Evolutionary conservation across 495 filamentous ascomycete genomes (phyloP), one percentile per base, ranked within the genome.

Genomic region (Podospora conica): DNA sequence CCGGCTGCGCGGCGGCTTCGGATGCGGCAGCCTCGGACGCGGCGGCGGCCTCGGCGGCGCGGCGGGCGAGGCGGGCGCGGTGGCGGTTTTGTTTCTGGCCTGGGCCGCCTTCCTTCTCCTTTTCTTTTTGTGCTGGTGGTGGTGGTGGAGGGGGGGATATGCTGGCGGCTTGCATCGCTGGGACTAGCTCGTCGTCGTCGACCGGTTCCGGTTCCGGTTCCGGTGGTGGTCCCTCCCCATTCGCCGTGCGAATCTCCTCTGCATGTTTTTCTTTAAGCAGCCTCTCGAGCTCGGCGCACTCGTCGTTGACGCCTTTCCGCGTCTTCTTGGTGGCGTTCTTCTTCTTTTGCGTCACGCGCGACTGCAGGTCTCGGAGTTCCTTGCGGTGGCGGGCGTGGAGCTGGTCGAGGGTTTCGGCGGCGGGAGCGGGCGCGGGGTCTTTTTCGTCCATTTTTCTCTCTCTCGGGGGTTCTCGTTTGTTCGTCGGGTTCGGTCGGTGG

Each of bases 251-350:
- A 2, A 91, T 70, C 71, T 98, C 94, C 1, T 74, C 75, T 28
- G 82, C 81, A 2, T 96, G 93, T 57, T 77, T 78, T 64, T 89
- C 86, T 58, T 83, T 84, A n/a, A 93, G 75, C 31, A 89, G 81
- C 21, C 79, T 75, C 76, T 94, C 91, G 64, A 94, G 82, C 63
- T 83, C 79, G 28, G 87, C 88, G 75, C 92, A 95, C 78, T 96
- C 90, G 67, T 92, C 87, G 70, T 90, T 93, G 69, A 98, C 83
- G 53, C 88, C 89, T 77, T 92, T 96, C 29, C 95, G 86, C 18
- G 92, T 97, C 84, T 97, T 98, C 79, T 97, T 98, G 48, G 90
- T 95, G 25, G 95, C 93, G 62, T 87, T 85, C 79, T 96, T 97
- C 81, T 96, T 97, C 80, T 96, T 97, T 79, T 91, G 92, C 8